Percentiles rank a stretch among this genome's conserved stretches.
Conservation (phyloP, 805 yeast species). For the Grigorovia humatica region DNA sequence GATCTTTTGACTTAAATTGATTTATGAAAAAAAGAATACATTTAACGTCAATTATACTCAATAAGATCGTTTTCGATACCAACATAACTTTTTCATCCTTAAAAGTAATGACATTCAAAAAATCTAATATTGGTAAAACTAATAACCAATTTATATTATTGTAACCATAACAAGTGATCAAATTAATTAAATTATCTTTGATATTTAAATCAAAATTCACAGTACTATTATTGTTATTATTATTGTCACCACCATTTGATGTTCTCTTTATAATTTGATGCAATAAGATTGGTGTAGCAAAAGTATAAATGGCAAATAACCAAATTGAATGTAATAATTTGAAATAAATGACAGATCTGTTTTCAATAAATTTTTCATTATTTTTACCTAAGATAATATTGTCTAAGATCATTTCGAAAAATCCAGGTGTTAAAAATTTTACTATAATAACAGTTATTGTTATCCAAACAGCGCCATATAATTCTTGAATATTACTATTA, state of each 20-base stretch:
- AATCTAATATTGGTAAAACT: slow-evolving; percentile 37
- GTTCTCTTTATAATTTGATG: slow-evolving; percentile 42
- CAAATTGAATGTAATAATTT: slow-evolving; percentile 58
- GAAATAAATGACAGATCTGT: slow-evolving; percentile 51
- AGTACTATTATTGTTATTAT: neutral
- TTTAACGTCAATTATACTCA: slow-evolving; percentile 6
- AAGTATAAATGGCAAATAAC: slow-evolving; percentile 67
- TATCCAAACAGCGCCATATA: slow-evolving; percentile 88
- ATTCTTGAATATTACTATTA: slow-evolving; percentile 34
- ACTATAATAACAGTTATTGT: slow-evolving; percentile 70
- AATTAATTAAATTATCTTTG: slow-evolving; percentile 2
- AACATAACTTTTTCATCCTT: neutral
- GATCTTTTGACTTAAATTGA: slow-evolving; percentile 1
- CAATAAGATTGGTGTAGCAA: slow-evolving; percentile 44
- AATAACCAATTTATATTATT: slow-evolving; percentile 82
- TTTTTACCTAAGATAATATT: slow-evolving; percentile 33
- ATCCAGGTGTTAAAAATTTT: slow-evolving; percentile 55
- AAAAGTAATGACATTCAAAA: slow-evolving; percentile 3
- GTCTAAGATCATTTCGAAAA: slow-evolving; percentile 53
- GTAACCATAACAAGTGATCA: slow-evolving; percentile 76
- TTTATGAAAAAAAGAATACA: slow-evolving; percentile 4
- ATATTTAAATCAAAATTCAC: neutral
- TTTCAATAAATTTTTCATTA: slow-evolving; percentile 10
- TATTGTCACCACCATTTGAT: neutral
- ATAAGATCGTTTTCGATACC: slow-evolving; percentile 4